phyloP scores from a whole-genome alignment of 495 filamentous ascomycete species.

The Penicillium paradoxum region DNA sequence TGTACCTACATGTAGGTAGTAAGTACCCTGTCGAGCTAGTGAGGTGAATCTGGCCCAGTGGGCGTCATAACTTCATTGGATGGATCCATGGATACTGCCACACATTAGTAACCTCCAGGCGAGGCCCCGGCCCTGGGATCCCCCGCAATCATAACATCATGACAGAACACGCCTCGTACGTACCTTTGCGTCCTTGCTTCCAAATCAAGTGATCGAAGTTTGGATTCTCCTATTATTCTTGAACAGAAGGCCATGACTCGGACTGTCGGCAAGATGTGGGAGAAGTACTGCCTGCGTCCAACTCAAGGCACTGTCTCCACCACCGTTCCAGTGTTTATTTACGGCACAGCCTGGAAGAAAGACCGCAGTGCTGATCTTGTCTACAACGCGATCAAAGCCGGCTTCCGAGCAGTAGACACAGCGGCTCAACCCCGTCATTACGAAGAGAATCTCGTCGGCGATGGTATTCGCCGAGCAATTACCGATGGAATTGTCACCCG shows the following conservation, averaged over 20 bases:
- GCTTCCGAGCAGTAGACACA: conserved; percentile 73
- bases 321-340: conserved; percentile 56
- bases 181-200: too few species aligned
- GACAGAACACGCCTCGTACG: too few species aligned
- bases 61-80: too few species aligned
- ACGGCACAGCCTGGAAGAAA: conserved; percentile 90
- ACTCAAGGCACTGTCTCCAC: conserved; percentile 23
- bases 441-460: conserved; percentile 64
- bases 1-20: too few species aligned
- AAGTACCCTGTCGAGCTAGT: too few species aligned
- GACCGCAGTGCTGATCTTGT: conserved; percentile 62
- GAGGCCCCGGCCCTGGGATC: not conserved
- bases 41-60: too few species aligned
- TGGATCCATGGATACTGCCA: too few species aligned
- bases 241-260: conserved; percentile 21
- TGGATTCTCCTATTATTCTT: not conserved
- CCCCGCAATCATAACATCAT: conserved; percentile 2
- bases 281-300: conserved; percentile 32
- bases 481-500: conserved; percentile 52
- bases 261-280: conserved; percentile 29
- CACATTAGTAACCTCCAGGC: too few species aligned
- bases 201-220: not conserved
- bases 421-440: conserved; percentile 79
- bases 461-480: conserved; percentile 57
- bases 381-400: conserved; percentile 59